phyloP scores from a whole-genome alignment of 176 grass and related monocot species.

The Cenchrus americanus region DNA sequence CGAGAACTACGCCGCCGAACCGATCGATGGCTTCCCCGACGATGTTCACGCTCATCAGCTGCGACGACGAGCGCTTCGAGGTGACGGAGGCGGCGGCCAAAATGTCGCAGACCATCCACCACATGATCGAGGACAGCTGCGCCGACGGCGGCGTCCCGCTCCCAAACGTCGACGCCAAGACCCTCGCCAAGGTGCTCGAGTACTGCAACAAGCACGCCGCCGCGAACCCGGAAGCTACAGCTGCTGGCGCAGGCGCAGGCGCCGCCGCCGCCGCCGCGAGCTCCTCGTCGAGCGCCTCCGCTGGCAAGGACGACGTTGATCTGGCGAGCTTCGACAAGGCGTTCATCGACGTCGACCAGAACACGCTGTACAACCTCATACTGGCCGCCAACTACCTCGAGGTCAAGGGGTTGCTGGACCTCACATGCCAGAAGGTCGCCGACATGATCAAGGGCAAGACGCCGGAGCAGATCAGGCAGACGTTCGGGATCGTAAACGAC shows the following conservation, averaged over 20 bases:
- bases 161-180: background rate
- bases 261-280: background rate
- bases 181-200: background rate
- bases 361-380: conserved; percentile 18
- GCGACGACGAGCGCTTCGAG: background rate
- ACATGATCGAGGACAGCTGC: background rate
- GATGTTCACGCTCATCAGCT: background rate
- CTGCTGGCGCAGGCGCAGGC: background rate
- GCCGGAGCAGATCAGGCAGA: background rate
- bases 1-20: too few relatives aligned
- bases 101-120: background rate
- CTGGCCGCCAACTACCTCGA: conserved; percentile 12
- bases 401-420: conserved; percentile 2
- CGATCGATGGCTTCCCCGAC: background rate
- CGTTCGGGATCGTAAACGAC: background rate
- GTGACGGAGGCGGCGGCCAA: background rate
- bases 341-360: conserved; percentile 40
- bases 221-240: too few relatives aligned
- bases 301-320: background rate
- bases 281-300: background rate
- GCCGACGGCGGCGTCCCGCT: background rate
- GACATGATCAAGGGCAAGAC: conserved; percentile 14
- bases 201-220: conserved; percentile 7
- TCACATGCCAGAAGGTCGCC: background rate
- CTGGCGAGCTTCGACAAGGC: conserved; percentile 37